Base-by-base conservation (phyloP, 1,284 basidiomycete species). In the Abortiporus biennis region DNA sequence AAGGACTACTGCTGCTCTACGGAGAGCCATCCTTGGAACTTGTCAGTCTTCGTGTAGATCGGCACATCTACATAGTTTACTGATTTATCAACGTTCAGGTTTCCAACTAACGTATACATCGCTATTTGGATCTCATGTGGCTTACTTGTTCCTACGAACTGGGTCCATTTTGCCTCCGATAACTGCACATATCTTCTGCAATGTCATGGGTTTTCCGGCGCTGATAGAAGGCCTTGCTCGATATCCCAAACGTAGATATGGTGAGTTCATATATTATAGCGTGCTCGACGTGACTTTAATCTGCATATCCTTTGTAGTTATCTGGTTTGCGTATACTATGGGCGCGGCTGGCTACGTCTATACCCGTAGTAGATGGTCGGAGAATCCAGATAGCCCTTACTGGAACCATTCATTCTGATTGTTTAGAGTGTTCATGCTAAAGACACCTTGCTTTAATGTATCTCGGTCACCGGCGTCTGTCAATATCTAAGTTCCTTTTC, bases 91-190 rank as follows among this genome's bases (percentile, higher is more conserved):
- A 30, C 1, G 44, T 35, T 2, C 25, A 94, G 92, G 78, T 3
- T 80, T 96, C 58, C 95, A 98, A 63, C 71, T 94, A 31, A 59
- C 68, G 1, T 98, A 97, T 61, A 98, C 95, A 0, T 90, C 85
- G 3, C 55, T 97, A 6, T 99, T 98, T 52, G 95, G 95, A 3
- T 91, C 87, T 67, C 89, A 88, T 61, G 85, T 84, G 15, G 77
- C 89, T 5, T 96, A 82, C 59, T 70, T 97, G 21, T 93, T 91
- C 64, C 68, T 97, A 2, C 76, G 88, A 36, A 89, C 91, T 2
- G 80, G 82, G 56, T 75, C 74, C 45, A 64, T 80, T 38, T 55
- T 74, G 19, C 72, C 78, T 0, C 71, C 90, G 0, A 69, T 92
- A 41, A 62, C 74, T 23, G 77, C 89, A 0, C 95, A 99, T 62